Conservation (phyloP, 1,284 basidiomycete species). For the Apiotrichum domesticum region DNA sequence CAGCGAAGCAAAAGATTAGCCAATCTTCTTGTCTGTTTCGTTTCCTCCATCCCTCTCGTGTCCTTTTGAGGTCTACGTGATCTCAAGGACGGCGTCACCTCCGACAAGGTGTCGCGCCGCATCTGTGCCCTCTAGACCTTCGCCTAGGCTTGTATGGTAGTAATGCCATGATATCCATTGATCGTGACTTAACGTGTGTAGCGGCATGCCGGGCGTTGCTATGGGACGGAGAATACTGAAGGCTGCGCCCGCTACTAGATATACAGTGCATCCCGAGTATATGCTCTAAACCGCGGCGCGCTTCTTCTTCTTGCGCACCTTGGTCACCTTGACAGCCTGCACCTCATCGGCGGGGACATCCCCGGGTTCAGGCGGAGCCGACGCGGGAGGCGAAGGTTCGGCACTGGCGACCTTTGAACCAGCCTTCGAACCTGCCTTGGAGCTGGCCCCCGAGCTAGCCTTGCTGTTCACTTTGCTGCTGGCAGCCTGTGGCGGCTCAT, state of each 20-base stretch:
- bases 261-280: too few species aligned
- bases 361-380: constrained; percentile 4
- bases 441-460: constrained; percentile 1
- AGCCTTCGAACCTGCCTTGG: not conserved
- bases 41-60: too few species aligned
- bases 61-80: too few species aligned
- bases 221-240: too few species aligned
- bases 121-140: not conserved
- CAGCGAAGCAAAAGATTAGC: constrained; percentile 38
- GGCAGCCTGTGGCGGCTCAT: constrained; percentile 44
- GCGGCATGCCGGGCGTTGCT: too few species aligned
- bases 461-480: not conserved
- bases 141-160: constrained; percentile 2
- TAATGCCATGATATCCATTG: constrained; percentile 12
- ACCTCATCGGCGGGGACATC: constrained; percentile 27
- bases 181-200: not conserved
- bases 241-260: too few species aligned
- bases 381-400: constrained; percentile 48
- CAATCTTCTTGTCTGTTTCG: not conserved
- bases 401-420: not conserved
- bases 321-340: constrained; percentile 41
- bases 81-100: not conserved
- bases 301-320: constrained; percentile 42
- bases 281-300: constrained; percentile 4
- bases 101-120: not conserved